These are phyloP conservation scores for Pleodorina starrii DNA, from an alignment of 139 green algal species.

Conservation along the genomic window DNA sequence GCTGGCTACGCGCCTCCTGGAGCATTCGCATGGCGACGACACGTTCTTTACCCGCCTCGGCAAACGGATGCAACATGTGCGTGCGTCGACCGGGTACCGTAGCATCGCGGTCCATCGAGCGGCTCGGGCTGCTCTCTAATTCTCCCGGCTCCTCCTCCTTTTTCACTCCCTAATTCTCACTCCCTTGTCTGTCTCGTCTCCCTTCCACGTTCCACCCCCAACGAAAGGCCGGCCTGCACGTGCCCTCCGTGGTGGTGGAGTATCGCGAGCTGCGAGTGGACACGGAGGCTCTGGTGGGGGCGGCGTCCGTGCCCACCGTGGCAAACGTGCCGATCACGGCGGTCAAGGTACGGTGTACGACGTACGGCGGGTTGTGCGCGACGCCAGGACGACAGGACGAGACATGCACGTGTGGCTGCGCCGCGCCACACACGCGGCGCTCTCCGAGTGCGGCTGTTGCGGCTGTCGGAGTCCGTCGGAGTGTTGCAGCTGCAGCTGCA, in stretches of 20 bases:
- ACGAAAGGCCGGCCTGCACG: constrained; percentile 1
- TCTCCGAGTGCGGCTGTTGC: too few relatives aligned
- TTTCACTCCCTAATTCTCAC: not conserved
- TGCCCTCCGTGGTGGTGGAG: constrained; percentile 65
- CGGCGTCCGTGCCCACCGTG: constrained; percentile 69
- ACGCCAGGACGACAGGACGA: too few relatives aligned
- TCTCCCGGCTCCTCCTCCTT: not conserved
- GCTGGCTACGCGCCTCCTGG: constrained; percentile 10
- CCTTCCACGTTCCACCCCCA: not conserved
- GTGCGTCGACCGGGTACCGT: too few relatives aligned
- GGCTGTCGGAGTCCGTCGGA: too few relatives aligned
- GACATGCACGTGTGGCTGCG: too few relatives aligned
- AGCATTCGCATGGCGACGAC: constrained; percentile 16
- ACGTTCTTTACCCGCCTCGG: constrained; percentile 42
- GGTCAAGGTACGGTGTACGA: constrained; percentile 54
- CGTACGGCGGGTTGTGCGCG: too few relatives aligned
- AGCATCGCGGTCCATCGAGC: too few relatives aligned
- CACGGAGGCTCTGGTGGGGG: constrained; percentile 79
- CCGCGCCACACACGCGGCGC: too few relatives aligned
- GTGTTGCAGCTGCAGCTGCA: too few relatives aligned
- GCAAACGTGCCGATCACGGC: constrained; percentile 63
- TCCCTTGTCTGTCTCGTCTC: not conserved
- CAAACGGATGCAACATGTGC: constrained; percentile 3
- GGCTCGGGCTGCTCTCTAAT: too few relatives aligned
- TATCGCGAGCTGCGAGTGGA: constrained; percentile 75